phyloP scores from a whole-genome alignment of 2,329 filamentous ascomycete genomes.

The Colletotrichum musicola region DNA sequence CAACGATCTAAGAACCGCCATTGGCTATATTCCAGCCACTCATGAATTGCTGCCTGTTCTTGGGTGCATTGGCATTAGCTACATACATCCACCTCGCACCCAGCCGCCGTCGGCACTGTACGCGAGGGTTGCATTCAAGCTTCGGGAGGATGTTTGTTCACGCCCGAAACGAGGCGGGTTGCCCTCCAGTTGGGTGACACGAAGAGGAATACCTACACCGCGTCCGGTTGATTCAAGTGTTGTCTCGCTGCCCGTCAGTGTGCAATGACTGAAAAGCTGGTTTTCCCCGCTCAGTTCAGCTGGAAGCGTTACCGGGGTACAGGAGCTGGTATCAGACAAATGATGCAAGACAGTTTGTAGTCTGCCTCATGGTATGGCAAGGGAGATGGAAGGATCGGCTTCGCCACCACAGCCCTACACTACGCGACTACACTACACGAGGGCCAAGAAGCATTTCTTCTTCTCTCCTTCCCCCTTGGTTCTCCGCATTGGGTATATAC shows the following conservation, averaged over 20 bases:
- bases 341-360: not conserved
- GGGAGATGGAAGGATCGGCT: conserved; percentile 21
- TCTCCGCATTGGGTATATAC: conserved; percentile 12
- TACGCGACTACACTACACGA: no score
- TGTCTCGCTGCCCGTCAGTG: not conserved
- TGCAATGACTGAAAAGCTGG: not conserved
- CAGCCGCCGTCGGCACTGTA: not conserved
- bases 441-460: not conserved
- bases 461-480: conserved; percentile 1
- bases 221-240: not conserved
- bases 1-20: not conserved
- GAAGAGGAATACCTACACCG: not conserved
- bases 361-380: conserved; percentile 1
- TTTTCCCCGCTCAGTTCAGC: not conserved
- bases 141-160: not conserved
- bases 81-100: not conserved
- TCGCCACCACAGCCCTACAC: conserved; percentile 25
- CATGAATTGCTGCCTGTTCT: conserved; percentile 14
- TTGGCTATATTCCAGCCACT: conserved; percentile 27
- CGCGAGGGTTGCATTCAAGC: not conserved
- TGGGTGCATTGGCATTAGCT: conserved; percentile 7
- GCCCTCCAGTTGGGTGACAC: no score
- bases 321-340: not conserved
- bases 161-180: conserved; percentile 21
- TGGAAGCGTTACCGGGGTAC: not conserved